phyloP scores from a whole-genome alignment of 1,139 yeast species.

The Hyphopichia wangnamkhiaoensis region DNA sequence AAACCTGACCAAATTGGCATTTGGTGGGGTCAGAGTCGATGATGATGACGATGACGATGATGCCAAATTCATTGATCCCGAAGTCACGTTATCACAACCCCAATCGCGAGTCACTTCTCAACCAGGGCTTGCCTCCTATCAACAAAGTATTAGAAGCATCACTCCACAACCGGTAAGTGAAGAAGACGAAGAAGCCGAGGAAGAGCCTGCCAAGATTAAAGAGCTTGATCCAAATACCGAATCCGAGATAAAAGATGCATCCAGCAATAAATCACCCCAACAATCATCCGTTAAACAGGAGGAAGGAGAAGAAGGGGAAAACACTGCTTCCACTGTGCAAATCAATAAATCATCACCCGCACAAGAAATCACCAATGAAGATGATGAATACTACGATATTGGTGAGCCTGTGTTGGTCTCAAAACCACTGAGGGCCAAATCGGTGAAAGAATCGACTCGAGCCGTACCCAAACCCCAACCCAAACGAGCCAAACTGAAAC shows the following conservation, averaged over 20 bases:
- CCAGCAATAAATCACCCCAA: too few species aligned
- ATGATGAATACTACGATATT: constrained; percentile 42
- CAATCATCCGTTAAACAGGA: too few species aligned
- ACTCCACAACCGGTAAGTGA: too few species aligned
- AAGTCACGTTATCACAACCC: neutral
- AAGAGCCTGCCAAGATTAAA: neutral
- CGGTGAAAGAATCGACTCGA: constrained; percentile 36
- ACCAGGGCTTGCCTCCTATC: neutral
- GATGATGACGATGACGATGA: constrained; percentile 5
- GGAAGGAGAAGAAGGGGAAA: too few species aligned
- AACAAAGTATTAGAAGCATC: too few species aligned
- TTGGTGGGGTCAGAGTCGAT: constrained; percentile 1
- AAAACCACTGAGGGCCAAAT: constrained; percentile 34
- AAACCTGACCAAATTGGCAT: constrained; percentile 1
- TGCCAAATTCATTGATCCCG: constrained; percentile 2
- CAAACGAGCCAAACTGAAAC: constrained; percentile 13
- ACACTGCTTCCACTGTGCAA: too few species aligned
- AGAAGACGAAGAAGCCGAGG: neutral
- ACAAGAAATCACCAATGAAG: constrained; percentile 8
- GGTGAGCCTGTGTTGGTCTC: constrained; percentile 37
- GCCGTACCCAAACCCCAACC: constrained; percentile 18
- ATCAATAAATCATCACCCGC: neutral
- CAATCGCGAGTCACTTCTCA: neutral
- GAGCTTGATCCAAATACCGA: too few species aligned
- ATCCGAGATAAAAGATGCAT: too few species aligned